These are phyloP conservation scores for Trametes polyzona DNA, from an alignment of 1,284 basidiomycete genomes.

Conservation along the genomic window DNA sequence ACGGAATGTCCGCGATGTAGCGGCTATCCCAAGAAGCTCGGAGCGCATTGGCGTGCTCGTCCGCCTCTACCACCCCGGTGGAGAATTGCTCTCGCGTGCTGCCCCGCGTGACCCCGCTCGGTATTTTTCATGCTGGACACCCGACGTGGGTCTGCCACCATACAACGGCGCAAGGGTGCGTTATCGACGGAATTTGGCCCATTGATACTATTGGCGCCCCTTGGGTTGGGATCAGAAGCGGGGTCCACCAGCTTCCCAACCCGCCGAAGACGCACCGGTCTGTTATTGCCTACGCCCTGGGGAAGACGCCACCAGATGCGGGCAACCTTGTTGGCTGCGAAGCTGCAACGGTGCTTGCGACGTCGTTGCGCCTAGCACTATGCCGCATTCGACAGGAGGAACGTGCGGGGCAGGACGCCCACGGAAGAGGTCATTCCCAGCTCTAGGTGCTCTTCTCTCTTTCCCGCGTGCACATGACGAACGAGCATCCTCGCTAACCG, in stretches of 20 bases:
- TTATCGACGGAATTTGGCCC: background rate
- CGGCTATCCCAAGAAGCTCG: conserved; percentile 13
- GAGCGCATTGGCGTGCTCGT: background rate
- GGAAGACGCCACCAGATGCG: conserved; percentile 11
- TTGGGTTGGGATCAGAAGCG: conserved; percentile 5
- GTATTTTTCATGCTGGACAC: conserved; percentile 4
- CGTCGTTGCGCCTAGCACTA: conserved; percentile 12
- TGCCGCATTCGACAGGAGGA: conserved; percentile 13
- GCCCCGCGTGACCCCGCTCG: conserved; percentile 16
- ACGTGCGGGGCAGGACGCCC: background rate
- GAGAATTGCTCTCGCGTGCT: conserved; percentile 7
- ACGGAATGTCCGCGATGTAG: conserved; percentile 11
- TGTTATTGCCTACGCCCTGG: conserved; percentile 1
- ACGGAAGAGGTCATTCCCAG: background rate
- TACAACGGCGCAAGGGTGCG: background rate
- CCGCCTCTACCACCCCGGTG: conserved; percentile 4
- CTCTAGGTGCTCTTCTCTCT: background rate
- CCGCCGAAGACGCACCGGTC: conserved; percentile 9
- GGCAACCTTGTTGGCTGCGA: conserved; percentile 23
- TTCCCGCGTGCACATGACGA: conserved; percentile 2
- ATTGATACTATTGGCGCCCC: too few relatives aligned
- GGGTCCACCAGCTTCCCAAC: background rate
- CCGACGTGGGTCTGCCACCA: background rate
- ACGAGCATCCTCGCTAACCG: background rate
- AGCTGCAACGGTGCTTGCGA: conserved; percentile 1